Evolutionary conservation across 805 yeast genomes (phyloP).

Genomic region (Barnettozyma wickerhamii): DNA sequence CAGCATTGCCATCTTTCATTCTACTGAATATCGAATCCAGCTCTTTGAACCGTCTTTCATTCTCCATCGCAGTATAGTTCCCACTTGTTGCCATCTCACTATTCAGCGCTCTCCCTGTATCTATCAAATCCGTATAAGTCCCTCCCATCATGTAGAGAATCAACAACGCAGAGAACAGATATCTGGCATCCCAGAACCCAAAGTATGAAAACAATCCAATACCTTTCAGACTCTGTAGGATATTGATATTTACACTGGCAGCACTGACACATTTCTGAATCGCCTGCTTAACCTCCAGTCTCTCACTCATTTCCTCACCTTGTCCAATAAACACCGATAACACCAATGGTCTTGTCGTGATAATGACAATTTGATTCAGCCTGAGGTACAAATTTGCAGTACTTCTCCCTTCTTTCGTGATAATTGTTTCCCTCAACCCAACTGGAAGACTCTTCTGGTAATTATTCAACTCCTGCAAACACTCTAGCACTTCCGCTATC

Average conservation of each 20-base stretch:
- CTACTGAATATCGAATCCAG: slow-evolving; percentile 20
- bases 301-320: slow-evolving; percentile 9
- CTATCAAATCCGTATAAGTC: slow-evolving; percentile 19
- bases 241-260: slow-evolving; percentile 29
- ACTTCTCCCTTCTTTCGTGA: slow-evolving; percentile 20
- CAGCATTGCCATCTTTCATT: slow-evolving; percentile 13
- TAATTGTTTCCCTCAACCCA: slow-evolving; percentile 16
- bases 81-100: slow-evolving; percentile 27
- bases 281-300: slow-evolving; percentile 25
- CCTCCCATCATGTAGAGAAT: slow-evolving; percentile 27
- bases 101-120: slow-evolving; percentile 23
- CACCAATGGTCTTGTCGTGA: slow-evolving; percentile 32
- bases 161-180: slow-evolving; percentile 32
- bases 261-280: slow-evolving; percentile 28
- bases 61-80: slow-evolving; percentile 29
- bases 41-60: slow-evolving; percentile 26
- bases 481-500: slow-evolving; percentile 17
- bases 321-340: slow-evolving; percentile 32
- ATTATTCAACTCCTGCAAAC: slow-evolving; percentile 22
- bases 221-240: slow-evolving; percentile 25
- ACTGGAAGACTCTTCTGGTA: slow-evolving; percentile 24
- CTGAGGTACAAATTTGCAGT: slow-evolving; percentile 31
- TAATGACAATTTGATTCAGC: slow-evolving; percentile 33
- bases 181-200: slow-evolving; percentile 38
- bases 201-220: slow-evolving; percentile 30